These are phyloP conservation scores for Ilex aquifolium DNA, from an alignment of 257 asterid species.

Conservation along the genomic window DNA sequence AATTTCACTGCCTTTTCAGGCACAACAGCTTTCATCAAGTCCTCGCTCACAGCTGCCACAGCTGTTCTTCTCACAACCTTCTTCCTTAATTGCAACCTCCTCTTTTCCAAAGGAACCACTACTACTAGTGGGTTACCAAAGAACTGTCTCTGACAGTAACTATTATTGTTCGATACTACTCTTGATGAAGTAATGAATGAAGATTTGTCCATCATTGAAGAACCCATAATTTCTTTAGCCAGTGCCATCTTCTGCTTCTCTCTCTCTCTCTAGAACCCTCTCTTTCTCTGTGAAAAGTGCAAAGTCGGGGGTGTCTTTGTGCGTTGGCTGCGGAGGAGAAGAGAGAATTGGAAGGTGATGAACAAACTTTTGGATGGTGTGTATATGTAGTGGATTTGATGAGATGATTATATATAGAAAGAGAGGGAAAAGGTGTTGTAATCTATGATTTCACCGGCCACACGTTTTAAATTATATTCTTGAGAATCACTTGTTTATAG, in stretches of 20 bases:
- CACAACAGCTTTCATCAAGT: slow-evolving; percentile 44
- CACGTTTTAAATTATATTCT: slow-evolving; percentile 43
- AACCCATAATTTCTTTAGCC: slow-evolving; percentile 58
- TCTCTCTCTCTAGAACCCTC: background rate
- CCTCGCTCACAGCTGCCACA: slow-evolving; percentile 77
- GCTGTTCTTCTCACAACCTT: slow-evolving; percentile 17
- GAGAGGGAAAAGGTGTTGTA: slow-evolving; percentile 1
- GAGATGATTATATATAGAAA: slow-evolving; percentile 4
- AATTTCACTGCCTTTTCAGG: slow-evolving; percentile 68
- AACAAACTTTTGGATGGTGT: background rate
- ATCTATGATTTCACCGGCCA: slow-evolving; percentile 43
- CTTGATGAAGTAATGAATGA: slow-evolving; percentile 29
- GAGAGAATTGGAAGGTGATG: slow-evolving; percentile 14
- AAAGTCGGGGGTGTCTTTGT: background rate
- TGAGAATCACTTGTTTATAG: slow-evolving; percentile 14
- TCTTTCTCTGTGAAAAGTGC: background rate
- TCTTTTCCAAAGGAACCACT: slow-evolving; percentile 26
- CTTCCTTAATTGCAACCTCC: slow-evolving; percentile 18
- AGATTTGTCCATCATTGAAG: slow-evolving; percentile 39
- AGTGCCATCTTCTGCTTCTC: slow-evolving; percentile 45
- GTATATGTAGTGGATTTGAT: background rate
- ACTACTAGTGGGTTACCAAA: slow-evolving; percentile 6
- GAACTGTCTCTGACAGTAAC: slow-evolving; percentile 8
- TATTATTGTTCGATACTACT: slow-evolving; percentile 10
- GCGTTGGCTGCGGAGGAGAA: slow-evolving; percentile 4